Conservation (phyloP, 2,329 filamentous ascomycete species). For the Trichoderma sp. region DNA sequence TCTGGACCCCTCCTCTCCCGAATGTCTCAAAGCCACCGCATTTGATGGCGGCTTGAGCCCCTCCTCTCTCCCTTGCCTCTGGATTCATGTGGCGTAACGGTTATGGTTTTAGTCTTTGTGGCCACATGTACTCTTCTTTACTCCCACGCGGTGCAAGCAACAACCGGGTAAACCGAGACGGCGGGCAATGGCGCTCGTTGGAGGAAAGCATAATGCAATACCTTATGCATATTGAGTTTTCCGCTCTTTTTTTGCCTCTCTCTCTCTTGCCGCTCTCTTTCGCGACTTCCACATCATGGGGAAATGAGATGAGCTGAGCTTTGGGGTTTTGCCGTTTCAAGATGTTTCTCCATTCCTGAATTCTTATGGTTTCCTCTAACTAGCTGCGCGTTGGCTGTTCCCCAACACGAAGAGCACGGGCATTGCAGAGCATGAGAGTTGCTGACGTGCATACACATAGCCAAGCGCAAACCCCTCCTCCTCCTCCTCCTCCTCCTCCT, state of each 20-base stretch:
- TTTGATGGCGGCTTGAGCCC: not conserved
- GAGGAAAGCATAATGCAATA: not conserved
- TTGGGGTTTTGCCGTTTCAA: not conserved
- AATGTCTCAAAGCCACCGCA: constrained; percentile 11
- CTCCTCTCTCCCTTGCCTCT: not conserved
- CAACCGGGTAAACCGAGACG: constrained; percentile 2
- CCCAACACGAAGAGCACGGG: not conserved
- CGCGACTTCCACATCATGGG: not conserved
- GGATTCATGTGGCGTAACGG: constrained; percentile 5
- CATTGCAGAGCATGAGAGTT: not conserved
- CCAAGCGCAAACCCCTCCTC: not conserved
- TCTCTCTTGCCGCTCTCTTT: not conserved
- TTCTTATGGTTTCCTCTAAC: not conserved
- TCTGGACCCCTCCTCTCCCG: not conserved
- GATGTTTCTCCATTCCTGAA: not conserved
- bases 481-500: no score
- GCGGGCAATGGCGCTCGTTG: not conserved
- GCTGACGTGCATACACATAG: constrained; percentile 6
- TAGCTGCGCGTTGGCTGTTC: not conserved
- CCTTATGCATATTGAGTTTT: not conserved
- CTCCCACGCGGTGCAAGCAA: not conserved
- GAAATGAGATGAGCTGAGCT: not conserved
- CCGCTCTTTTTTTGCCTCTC: not conserved
- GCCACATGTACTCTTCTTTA: not conserved
- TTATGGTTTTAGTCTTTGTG: not conserved